Evolutionary conservation across 1,284 basidiomycete genomes (phyloP).

Genomic region (Boletus nobilissimus): DNA sequence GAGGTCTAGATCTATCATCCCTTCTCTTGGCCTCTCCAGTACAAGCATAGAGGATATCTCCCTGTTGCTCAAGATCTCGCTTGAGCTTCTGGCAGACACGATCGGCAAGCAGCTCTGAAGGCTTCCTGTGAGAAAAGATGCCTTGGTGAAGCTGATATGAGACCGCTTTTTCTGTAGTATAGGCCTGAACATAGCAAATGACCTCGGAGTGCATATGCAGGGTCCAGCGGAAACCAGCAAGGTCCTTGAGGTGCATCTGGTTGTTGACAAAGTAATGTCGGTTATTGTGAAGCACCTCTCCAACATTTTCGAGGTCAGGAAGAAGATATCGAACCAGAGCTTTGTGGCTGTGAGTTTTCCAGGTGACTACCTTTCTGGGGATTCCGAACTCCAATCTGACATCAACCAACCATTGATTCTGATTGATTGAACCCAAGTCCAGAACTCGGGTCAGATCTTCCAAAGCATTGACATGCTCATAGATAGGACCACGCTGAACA

Average conservation of each 20-base stretch:
- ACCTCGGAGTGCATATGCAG: not conserved
- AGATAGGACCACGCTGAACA: not conserved
- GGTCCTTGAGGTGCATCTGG: conserved; percentile 24
- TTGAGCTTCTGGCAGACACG: not conserved
- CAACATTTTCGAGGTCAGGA: not conserved
- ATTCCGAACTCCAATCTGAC: not conserved
- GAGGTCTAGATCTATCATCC: not conserved
- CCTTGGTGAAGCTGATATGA: conserved; percentile 29
- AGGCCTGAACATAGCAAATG: conserved; percentile 26
- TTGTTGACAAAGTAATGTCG: not conserved
- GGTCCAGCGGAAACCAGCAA: conserved; percentile 21
- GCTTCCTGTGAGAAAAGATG: conserved; percentile 1
- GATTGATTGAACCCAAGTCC: not conserved
- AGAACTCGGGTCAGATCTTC: not conserved
- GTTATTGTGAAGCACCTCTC: not conserved
- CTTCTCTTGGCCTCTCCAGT: not conserved
- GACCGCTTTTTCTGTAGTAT: conserved; percentile 28
- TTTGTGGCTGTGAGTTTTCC: not conserved
- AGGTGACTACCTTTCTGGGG: not conserved
- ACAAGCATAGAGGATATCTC: not conserved
- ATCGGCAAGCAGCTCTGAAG: not conserved
- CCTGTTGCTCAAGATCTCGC: not conserved
- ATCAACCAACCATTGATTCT: not conserved
- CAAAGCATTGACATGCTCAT: not conserved
- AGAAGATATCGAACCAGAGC: not conserved